Evolutionary conservation across 225 moss, liverwort and hornwort genomes (phyloP).

Genomic region (Neckera pumila): DNA sequence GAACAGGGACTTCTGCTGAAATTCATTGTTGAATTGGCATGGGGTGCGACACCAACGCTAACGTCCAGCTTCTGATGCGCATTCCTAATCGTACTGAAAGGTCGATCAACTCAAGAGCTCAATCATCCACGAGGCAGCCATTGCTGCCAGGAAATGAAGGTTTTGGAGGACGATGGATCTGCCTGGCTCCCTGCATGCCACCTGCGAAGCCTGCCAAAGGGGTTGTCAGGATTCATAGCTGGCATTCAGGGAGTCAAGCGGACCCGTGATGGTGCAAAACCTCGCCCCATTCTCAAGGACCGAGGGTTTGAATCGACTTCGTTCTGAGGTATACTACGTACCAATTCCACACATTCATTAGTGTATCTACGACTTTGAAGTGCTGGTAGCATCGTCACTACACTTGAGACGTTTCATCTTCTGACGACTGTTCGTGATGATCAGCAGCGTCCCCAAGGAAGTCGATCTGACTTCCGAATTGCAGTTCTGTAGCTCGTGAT

Average conservation of each 20-base stretch:
- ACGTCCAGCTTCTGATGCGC: not conserved
- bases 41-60: not conserved
- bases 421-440: not conserved
- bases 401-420: not conserved
- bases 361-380: not conserved
- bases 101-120: not conserved
- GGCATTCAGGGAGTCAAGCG: slow-evolving; percentile 34
- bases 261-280: slow-evolving; percentile 1
- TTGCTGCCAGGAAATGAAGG: not conserved
- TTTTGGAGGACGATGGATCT: slow-evolving; percentile 17
- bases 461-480: not conserved
- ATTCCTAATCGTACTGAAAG: not conserved
- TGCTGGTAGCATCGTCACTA: not conserved
- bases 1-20: not conserved
- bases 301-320: not conserved
- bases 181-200: slow-evolving; percentile 58
- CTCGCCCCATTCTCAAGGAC: not conserved
- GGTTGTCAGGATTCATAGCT: slow-evolving; percentile 18
- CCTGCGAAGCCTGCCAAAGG: slow-evolving; percentile 24
- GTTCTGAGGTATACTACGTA: not conserved
- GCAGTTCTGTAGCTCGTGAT: not conserved
- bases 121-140: not conserved
- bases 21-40: not conserved
- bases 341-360: not conserved
- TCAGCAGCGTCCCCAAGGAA: not conserved